These are phyloP conservation scores for Rostrohypoxylon terebratum DNA, from an alignment of 495 filamentous ascomycete genomes.

Conservation along the genomic window DNA sequence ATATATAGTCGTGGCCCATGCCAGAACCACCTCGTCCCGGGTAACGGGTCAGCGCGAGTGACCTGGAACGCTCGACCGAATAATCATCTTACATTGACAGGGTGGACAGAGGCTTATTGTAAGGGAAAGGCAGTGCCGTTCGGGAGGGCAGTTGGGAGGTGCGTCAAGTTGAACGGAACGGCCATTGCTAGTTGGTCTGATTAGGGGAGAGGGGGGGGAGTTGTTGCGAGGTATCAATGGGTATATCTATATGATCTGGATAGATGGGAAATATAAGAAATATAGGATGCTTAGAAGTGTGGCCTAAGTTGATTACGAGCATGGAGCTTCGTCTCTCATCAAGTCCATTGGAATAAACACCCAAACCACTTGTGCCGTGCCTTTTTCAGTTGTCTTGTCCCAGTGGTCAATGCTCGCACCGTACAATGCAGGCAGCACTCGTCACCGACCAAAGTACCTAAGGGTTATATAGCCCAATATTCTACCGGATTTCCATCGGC, in stretches of 20 bases:
- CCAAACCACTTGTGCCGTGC: neutral
- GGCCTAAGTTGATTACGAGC: neutral
- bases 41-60: slow-evolving; percentile 22
- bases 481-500: too few species aligned
- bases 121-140: neutral
- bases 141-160: neutral
- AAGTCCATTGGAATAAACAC: neutral
- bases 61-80: slow-evolving; percentile 7
- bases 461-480: too few species aligned
- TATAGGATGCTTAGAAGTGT: neutral
- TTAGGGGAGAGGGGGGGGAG: neutral
- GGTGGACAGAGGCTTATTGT: neutral
- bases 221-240: neutral
- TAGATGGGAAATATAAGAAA: neutral
- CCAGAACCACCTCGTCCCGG: slow-evolving; percentile 11
- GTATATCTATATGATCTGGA: neutral
- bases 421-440: too few species aligned
- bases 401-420: too few species aligned
- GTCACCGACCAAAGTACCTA: too few species aligned
- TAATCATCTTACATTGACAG: slow-evolving; percentile 13
- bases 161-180: slow-evolving; percentile 13
- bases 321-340: too few species aligned
- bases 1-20: slow-evolving; percentile 25
- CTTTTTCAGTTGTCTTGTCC: too few species aligned
- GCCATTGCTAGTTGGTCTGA: slow-evolving; percentile 18